phyloP scores from a whole-genome alignment of 202 grass and related monocot species.

The Hordeum pubiflorum region DNA sequence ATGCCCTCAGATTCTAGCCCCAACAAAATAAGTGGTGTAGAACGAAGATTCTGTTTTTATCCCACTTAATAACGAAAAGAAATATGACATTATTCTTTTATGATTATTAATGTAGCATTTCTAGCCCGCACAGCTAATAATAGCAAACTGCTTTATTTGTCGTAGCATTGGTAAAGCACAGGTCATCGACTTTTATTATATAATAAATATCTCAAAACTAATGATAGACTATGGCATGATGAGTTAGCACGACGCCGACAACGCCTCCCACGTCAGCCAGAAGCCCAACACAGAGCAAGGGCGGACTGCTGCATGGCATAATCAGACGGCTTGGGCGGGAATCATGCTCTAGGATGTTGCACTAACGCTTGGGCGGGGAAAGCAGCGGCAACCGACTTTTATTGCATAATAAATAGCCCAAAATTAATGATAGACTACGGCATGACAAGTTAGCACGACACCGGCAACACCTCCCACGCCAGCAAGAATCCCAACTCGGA shows the following conservation, averaged over 20 bases:
- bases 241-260: background rate
- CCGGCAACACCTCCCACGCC: background rate
- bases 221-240: background rate
- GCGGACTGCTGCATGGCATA: background rate
- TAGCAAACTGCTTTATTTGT: background rate
- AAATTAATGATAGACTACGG: background rate
- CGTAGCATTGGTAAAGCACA: background rate
- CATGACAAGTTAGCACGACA: no score
- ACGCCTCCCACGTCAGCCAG: background rate
- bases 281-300: background rate
- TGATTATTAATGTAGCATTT: background rate
- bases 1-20: background rate
- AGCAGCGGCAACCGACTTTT: background rate
- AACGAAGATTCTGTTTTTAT: background rate
- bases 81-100: background rate
- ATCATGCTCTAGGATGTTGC: background rate
- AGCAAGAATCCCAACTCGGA: background rate
- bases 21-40: background rate
- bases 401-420: background rate
- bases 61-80: background rate
- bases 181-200: background rate
- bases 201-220: background rate
- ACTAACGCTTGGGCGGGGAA: background rate
- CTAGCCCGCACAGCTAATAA: background rate
- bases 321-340: background rate